phyloP scores from a whole-genome alignment of 2,329 filamentous ascomycete genomes.

The Venturiaceae sp. region DNA sequence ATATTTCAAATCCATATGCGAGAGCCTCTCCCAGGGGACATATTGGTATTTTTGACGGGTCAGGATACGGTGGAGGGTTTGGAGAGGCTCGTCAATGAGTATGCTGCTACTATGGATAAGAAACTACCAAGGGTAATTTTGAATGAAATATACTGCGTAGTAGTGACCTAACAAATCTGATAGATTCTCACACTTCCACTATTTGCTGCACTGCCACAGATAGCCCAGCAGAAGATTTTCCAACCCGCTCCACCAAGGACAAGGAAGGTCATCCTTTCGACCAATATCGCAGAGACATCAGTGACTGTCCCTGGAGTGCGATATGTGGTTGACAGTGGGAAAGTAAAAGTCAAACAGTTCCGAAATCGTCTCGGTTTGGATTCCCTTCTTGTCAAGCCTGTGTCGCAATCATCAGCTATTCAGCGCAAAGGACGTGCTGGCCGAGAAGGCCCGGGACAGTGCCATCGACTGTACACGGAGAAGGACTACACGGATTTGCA shows the following conservation, averaged over 20 bases:
- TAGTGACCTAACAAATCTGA: background rate
- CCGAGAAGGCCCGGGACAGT: slow-evolving; percentile 83
- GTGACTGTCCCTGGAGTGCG: slow-evolving; percentile 90
- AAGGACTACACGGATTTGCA: slow-evolving; percentile 60
- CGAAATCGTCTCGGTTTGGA: slow-evolving; percentile 77
- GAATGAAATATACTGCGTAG: background rate
- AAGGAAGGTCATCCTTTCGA: slow-evolving; percentile 82
- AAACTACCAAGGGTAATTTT: slow-evolving; percentile 61
- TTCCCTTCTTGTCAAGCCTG: slow-evolving; percentile 79
- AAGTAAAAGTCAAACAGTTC: slow-evolving; percentile 90
- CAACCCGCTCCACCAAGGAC: slow-evolving; percentile 62
- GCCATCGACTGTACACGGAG: slow-evolving; percentile 81
- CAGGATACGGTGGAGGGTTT: slow-evolving; percentile 86
- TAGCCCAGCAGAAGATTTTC: slow-evolving; percentile 81
- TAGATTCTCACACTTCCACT: slow-evolving; percentile 62
- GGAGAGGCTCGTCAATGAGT: slow-evolving; percentile 72
- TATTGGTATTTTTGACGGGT: slow-evolving; percentile 84
- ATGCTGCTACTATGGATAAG: slow-evolving; percentile 60
- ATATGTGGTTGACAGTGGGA: slow-evolving; percentile 86
- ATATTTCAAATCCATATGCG: slow-evolving; percentile 82
- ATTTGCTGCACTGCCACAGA: slow-evolving; percentile 81
- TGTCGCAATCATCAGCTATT: slow-evolving; percentile 87
- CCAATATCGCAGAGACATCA: slow-evolving; percentile 98
- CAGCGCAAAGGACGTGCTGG: slow-evolving; percentile 88
- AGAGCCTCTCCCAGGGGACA: slow-evolving; percentile 86